Evolutionary conservation across 352 stramenopile species (phyloP), one percentile per base, ranked within the genome.

Genomic region (Pythium sukuiense): DNA sequence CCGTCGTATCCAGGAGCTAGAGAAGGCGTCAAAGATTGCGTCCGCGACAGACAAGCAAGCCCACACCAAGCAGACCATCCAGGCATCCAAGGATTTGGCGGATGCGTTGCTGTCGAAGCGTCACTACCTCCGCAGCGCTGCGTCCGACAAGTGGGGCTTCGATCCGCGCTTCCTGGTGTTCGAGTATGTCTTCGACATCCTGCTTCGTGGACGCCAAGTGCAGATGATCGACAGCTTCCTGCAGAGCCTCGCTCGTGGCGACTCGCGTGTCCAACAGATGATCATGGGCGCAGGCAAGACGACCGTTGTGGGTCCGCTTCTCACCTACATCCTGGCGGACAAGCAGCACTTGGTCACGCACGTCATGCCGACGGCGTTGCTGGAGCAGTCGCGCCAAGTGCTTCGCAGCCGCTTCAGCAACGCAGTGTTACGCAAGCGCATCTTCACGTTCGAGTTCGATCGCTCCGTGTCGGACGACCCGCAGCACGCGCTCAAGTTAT

Each of bases 251-350:
- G 63, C 63, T 7, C 75, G 73, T n/a, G 89, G 87, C 13, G 69
- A 90, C 43, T 96, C 89, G 1, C 78, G 85, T 30, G 88, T 96
- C 12, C 85, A 97, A 56, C 91, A 99, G 88, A 99, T 99, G 98
- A 99, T 99, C 78, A 99, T 99, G 98, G 98, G 98, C 26, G 97
- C 97, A 4, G 98, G 98, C 26, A 99, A 99, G 77, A 99, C 98
- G 0, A 99, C 97, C 3, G 98, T 99, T 2, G 97, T 99, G 12
- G 97, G 96, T 6, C 98, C 98, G 41, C 76, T 99, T 35, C 81
- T 99, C 67, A 98, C 97, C 6, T 97, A 99, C 61, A 98, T 99
- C 59, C 90, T 99, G 24, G 81, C 96, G 4, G 94, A 99, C 72
- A 97, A 94, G 37, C 89, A 97, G 60, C 93, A 96, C 53, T 82